Evolutionary conservation across 495 filamentous ascomycete species (phyloP).

Genomic region (Umbilicaria muhlenbergii): DNA sequence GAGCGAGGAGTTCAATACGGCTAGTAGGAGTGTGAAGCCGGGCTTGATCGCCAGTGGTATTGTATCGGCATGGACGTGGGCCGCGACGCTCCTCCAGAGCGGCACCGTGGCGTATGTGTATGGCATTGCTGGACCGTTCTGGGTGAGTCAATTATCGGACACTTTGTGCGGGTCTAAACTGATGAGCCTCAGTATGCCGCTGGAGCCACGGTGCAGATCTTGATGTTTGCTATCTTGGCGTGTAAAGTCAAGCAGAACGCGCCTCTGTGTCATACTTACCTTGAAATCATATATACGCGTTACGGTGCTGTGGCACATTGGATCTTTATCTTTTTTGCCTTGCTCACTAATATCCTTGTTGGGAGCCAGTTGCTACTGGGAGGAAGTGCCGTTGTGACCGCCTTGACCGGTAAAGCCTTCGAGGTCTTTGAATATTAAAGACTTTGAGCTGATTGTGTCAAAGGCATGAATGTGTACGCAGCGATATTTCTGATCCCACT

Average conservation of each 20-base stretch:
- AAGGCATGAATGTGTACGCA: conserved; percentile 28
- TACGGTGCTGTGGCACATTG: conserved; percentile 24
- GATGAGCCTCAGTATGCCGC: conserved; percentile 15
- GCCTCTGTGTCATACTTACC: conserved; percentile 23
- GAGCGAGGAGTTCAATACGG: conserved; percentile 35
- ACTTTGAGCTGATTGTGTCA: too few species aligned
- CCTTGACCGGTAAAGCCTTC: conserved; percentile 14
- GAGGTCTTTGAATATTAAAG: too few species aligned
- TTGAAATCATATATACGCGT: conserved; percentile 22
- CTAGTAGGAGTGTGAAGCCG: conserved; percentile 29
- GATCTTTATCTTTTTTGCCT: conserved; percentile 24
- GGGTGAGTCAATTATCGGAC: conserved; percentile 10
- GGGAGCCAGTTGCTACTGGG: conserved; percentile 25
- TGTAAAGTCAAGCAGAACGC: conserved; percentile 27
- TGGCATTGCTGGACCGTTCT: conserved; percentile 32
- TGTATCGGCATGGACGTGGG: conserved; percentile 31
- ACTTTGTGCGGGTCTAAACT: too few species aligned
- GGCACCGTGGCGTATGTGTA: conserved; percentile 32
- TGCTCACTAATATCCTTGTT: conserved; percentile 31
- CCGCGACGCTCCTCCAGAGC: conserved; percentile 27
- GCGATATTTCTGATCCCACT: conserved; percentile 27
- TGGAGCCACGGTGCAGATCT: conserved; percentile 26
- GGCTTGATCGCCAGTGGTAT: conserved; percentile 34
- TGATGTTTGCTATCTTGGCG: conserved; percentile 26
- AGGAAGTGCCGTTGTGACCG: conserved; percentile 25